Conservation (phyloP, 768 basidiomycete genomes). For the Hypsizygus marmoreus region DNA sequence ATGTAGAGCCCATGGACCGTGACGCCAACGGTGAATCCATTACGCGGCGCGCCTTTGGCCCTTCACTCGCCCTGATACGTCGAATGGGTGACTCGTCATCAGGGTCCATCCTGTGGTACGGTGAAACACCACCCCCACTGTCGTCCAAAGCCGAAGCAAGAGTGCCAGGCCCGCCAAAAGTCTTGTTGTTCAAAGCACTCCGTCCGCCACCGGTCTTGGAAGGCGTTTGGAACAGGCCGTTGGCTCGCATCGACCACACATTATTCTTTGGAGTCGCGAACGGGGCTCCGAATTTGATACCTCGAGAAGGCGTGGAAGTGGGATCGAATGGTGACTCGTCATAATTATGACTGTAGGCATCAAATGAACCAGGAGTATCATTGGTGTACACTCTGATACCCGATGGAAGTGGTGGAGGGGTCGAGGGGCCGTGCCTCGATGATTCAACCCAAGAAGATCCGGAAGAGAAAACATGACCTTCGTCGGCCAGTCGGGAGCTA, state of each 20-base stretch:
- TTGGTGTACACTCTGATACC: slow-evolving; percentile 39
- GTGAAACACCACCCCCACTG: slow-evolving; percentile 20
- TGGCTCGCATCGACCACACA: slow-evolving; percentile 45
- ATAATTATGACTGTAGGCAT: slow-evolving; percentile 25
- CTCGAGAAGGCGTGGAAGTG: slow-evolving; percentile 79
- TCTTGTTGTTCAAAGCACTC: slow-evolving; percentile 24
- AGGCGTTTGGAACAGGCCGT: slow-evolving; percentile 56
- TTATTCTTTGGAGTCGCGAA: slow-evolving; percentile 67
- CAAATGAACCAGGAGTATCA: slow-evolving; percentile 39
- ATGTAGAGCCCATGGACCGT: slow-evolving; percentile 16
- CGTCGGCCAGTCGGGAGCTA: slow-evolving; percentile 22
- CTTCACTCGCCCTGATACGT: slow-evolving; percentile 36
- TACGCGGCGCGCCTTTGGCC: slow-evolving; percentile 31
- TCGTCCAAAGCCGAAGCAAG: slow-evolving; percentile 34
- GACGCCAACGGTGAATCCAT: slow-evolving; percentile 35
- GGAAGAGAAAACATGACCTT: slow-evolving; percentile 30
- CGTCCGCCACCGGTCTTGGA: slow-evolving; percentile 36
- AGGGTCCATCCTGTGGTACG: slow-evolving; percentile 25
- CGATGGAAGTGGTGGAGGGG: slow-evolving; percentile 47
- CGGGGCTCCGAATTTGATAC: slow-evolving; percentile 59
- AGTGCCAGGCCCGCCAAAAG: slow-evolving; percentile 28
- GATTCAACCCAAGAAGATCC: slow-evolving; percentile 50
- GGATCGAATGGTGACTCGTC: slow-evolving; percentile 75
- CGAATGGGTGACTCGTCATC: slow-evolving; percentile 61
- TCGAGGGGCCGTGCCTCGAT: slow-evolving; percentile 54